Evolutionary conservation across 768 basidiomycete species (phyloP), one percentile per base, ranked within the genome.

Genomic region (Tricholoma hemisulphureum): DNA sequence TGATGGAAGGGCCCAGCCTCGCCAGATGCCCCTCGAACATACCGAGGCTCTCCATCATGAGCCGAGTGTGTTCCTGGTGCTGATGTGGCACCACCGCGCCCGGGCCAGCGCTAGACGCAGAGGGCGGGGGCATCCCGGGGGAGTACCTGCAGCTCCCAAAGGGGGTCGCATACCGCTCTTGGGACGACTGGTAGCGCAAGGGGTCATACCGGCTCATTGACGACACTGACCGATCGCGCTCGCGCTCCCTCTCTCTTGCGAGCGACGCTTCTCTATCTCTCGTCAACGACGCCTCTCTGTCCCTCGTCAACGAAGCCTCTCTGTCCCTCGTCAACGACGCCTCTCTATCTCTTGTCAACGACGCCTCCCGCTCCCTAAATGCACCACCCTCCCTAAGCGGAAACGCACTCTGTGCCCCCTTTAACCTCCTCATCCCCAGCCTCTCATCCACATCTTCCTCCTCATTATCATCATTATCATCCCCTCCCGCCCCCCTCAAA

Each of bases 1-100:
- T 29, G n/a, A 62, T 65, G n/a, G n/a, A n/a, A 18, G 56, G 53
- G 10, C 59, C 68, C 0, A 87, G 68, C 49, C 87, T 85, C 20
- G 78, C 71, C 1, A 92, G 71, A 23, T 88, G 81, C 2, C 79
- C 73, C 67, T 92, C 89, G 61, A 93, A 91, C 77, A 88, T 83
- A 4, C 73, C 67, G 13, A 93, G 71, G 16, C 85, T 81, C 39
- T 93, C 89, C 20, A 84, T 63, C 81, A 93, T 84, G 45, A 93
- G 71, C n/a, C 80, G 75, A 1, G 83, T 76, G 63, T 92, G 91
- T 61, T 92, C 89, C 3, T 76, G 67, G 34, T 68, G 72, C 34
- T 61, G 63, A 56, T 34, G 59, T 24, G 16, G 67, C 53, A 53
- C 61, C 53, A 57, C 61, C 37, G 60, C 56, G 4, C 59, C 56